Evolutionary conservation across 768 basidiomycete genomes (phyloP).

Genomic region (Chalciporus piperatus): DNA sequence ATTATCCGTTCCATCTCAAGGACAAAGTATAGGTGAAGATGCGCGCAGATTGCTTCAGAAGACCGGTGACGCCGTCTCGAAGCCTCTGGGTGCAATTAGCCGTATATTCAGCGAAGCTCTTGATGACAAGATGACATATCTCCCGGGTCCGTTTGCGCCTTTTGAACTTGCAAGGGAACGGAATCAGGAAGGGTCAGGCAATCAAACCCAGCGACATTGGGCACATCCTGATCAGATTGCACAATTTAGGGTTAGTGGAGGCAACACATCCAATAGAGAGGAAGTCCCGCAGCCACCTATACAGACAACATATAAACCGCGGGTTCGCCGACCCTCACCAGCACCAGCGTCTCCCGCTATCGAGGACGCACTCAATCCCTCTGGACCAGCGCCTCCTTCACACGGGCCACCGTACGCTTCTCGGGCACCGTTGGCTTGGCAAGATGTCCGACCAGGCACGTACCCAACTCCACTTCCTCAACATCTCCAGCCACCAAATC

Average conservation of each 20-base stretch:
- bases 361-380: slow-evolving; percentile 46
- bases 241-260: slow-evolving; percentile 28
- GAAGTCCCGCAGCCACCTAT: slow-evolving; percentile 28
- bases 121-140: slow-evolving; percentile 63
- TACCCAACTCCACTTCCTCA: slow-evolving; percentile 24
- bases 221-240: slow-evolving; percentile 37
- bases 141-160: slow-evolving; percentile 69
- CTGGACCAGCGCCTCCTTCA: slow-evolving; percentile 1
- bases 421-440: slow-evolving; percentile 50
- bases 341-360: slow-evolving; percentile 28
- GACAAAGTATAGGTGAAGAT: slow-evolving; percentile 50
- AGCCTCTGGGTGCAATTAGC: slow-evolving; percentile 85
- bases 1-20: slow-evolving; percentile 45
- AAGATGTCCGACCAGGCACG: slow-evolving; percentile 22
- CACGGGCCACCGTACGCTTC: slow-evolving; percentile 41
- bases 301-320: slow-evolving; percentile 73
- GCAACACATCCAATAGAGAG: slow-evolving; percentile 41
- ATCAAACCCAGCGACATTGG: slow-evolving; percentile 36
- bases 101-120: slow-evolving; percentile 85
- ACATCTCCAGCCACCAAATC: slow-evolving; percentile 38
- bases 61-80: slow-evolving; percentile 87
- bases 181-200: slow-evolving; percentile 36
- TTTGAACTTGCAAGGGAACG: slow-evolving; percentile 60
- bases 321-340: slow-evolving; percentile 57
- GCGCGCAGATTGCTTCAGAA: slow-evolving; percentile 82